Percentiles rank a stretch among this genome's conserved stretches.
These are phyloP conservation scores for Mortierella hygrophila DNA, from an alignment of 192 early-diverging fungal species.

Conservation along the genomic window DNA sequence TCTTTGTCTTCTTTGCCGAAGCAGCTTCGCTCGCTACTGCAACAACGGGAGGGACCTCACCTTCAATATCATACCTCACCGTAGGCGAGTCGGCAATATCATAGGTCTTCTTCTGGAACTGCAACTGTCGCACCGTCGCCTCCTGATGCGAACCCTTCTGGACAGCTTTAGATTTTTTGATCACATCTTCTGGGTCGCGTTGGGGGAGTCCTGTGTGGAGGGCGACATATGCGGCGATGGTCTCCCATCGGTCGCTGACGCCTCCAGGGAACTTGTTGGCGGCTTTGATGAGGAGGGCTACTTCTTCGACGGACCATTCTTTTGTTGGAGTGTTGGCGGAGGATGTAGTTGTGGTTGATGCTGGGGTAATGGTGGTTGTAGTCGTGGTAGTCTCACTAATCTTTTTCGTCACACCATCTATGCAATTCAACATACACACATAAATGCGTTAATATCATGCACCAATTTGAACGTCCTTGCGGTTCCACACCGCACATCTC, in stretches of 20 bases:
- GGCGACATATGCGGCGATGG: constrained; percentile 83
- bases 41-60: constrained; percentile 24
- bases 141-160: constrained; percentile 66
- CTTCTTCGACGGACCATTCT: constrained; percentile 80
- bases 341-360: neutral
- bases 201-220: constrained; percentile 72
- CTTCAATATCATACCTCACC: constrained; percentile 61
- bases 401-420: constrained; percentile 12
- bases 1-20: constrained; percentile 2
- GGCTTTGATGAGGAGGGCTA: constrained; percentile 81
- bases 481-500: too few relatives aligned
- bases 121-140: constrained; percentile 27
- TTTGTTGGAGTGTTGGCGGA: constrained; percentile 21
- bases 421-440: neutral
- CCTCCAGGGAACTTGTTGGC: constrained; percentile 87
- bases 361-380: neutral
- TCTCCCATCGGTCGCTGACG: constrained; percentile 80
- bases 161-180: constrained; percentile 76
- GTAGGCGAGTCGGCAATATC: constrained; percentile 61
- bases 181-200: constrained; percentile 77
- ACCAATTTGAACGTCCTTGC: too few relatives aligned
- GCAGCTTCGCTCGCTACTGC: neutral
- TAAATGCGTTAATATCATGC: neutral
- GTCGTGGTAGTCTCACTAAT: neutral
- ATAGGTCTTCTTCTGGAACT: constrained; percentile 44